Evolutionary conservation across 257 asterid genomes (phyloP), one percentile per base, ranked within the genome.

Genomic region (Penstemon barbatus): DNA sequence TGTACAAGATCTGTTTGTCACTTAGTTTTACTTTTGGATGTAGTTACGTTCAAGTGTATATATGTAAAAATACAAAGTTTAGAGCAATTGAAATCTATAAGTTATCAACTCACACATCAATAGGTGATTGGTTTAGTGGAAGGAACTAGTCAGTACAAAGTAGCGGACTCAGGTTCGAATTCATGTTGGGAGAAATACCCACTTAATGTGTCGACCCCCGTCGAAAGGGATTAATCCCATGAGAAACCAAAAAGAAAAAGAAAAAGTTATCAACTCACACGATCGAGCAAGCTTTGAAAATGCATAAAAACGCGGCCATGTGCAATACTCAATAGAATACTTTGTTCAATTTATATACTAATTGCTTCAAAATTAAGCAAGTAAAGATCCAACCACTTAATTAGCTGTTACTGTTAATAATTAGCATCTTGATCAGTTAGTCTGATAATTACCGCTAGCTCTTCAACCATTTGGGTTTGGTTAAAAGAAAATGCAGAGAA

Each of bases 211-310:
- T 15, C 18, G 18, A 15, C 18, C 18, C 18, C 0, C 18, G 0
- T 15, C 18, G 18, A 15, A 15, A 15, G 18, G 18, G 18, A 15
- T 15, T 15, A 15, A 15, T 0, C 18, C 18, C 18, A 0, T 15
- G 18, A 15, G 18, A 15, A 15, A 15, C 18, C 18, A 15, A 15
- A 15, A 15, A 15, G 18, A 0, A 15, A 15, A 15, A 15, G n/a
- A 15, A 15, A 15, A 61, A 57, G 10, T 55, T 69, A 18, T 61
- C 40, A 12, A 33, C 12, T 12, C 61, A 4, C 39, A 12, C 40
- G 46, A 33, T 66, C 45, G 36, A 45, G 15, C 57, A 54, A 71
- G 70, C 64, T 61, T 56, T 57, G 61, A 46, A 33, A 46, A 50
- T 70, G 25, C 33, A 15, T 65, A 66, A 37, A 18, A 12, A 8